phyloP scores from a whole-genome alignment of 2,329 filamentous ascomycete species.

The Aspergillus puulaauensis region DNA sequence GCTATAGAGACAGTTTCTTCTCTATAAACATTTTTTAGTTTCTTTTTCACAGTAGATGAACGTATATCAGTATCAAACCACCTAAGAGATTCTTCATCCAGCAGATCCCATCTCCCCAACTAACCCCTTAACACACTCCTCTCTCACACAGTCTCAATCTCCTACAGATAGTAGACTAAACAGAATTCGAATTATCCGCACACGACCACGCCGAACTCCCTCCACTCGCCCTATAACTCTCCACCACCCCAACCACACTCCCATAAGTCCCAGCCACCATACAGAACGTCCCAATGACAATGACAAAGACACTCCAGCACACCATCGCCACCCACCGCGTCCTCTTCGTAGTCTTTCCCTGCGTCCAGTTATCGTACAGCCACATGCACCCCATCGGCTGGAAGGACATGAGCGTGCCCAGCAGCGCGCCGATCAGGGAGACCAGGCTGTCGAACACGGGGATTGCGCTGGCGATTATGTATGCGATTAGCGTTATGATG shows the following conservation, averaged over 20 bases:
- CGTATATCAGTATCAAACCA: no score
- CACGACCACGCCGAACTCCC: constrained; percentile 45
- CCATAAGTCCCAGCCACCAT: constrained; percentile 50
- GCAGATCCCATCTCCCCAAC: no score
- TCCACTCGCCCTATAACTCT: constrained; percentile 35
- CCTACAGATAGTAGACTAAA: no score
- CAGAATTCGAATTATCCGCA: constrained; percentile 41
- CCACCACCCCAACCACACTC: constrained; percentile 42
- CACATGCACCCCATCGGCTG: constrained; percentile 22
- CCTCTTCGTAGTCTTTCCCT: not conserved
- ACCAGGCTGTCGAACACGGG: constrained; percentile 26
- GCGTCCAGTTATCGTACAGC: constrained; percentile 19
- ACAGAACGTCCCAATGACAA: constrained; percentile 39
- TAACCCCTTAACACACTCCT: no score
- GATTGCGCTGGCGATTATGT: constrained; percentile 28
- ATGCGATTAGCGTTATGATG: constrained; percentile 19
- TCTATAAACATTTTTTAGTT: not conserved
- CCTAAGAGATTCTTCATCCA: no score
- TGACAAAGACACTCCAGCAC: not conserved
- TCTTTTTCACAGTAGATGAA: no score
- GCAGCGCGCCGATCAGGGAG: constrained; percentile 26
- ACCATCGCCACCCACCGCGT: constrained; percentile 2
- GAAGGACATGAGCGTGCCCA: constrained; percentile 21
- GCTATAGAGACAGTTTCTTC: not conserved
- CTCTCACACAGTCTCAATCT: no score